Evolutionary conservation across 2,329 filamentous ascomycete species (phyloP).

Genomic region (Macrophomina tecta): DNA sequence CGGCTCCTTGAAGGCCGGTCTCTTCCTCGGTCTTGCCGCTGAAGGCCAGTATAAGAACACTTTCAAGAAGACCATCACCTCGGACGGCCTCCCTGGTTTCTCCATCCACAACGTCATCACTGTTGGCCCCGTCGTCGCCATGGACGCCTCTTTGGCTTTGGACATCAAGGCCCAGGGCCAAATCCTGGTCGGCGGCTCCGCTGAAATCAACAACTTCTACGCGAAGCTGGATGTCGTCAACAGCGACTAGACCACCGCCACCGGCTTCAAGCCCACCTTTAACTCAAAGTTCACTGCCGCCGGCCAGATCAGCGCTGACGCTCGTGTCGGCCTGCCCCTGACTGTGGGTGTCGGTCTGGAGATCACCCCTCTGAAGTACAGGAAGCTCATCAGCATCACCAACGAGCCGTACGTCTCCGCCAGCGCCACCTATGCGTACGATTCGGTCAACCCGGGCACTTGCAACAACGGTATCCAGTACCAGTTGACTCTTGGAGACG

Average conservation of each 20-base stretch:
- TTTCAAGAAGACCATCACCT: constrained; percentile 9
- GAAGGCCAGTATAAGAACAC: constrained; percentile 5
- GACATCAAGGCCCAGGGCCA: constrained; percentile 4
- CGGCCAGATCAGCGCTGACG: constrained; percentile 2
- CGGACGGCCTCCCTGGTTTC: constrained; percentile 2
- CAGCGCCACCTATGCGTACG: background rate
- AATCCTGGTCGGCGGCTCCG: constrained; percentile 9
- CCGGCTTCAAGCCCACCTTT: background rate
- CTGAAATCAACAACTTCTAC: constrained; percentile 1
- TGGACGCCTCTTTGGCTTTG: constrained; percentile 3
- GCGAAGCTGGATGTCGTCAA: constrained; percentile 8
- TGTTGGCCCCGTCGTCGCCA: constrained; percentile 11
- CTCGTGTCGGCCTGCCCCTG: constrained; percentile 8
- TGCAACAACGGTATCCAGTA: constrained; percentile 4
- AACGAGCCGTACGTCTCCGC: constrained; percentile 9
- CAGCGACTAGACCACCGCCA: background rate
- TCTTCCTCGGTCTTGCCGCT: background rate
- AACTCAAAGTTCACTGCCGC: constrained; percentile 3
- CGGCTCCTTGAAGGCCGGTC: background rate
- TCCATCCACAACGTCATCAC: constrained; percentile 17
- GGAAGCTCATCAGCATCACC: constrained; percentile 2
- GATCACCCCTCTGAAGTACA: constrained; percentile 14
- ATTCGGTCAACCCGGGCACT: background rate
- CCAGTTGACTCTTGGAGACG: constrained; percentile 4
- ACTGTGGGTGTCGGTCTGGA: constrained; percentile 9